Conservation (phyloP, 2,329 filamentous ascomycete genomes). For the Ophiostoma pallidulum region DNA sequence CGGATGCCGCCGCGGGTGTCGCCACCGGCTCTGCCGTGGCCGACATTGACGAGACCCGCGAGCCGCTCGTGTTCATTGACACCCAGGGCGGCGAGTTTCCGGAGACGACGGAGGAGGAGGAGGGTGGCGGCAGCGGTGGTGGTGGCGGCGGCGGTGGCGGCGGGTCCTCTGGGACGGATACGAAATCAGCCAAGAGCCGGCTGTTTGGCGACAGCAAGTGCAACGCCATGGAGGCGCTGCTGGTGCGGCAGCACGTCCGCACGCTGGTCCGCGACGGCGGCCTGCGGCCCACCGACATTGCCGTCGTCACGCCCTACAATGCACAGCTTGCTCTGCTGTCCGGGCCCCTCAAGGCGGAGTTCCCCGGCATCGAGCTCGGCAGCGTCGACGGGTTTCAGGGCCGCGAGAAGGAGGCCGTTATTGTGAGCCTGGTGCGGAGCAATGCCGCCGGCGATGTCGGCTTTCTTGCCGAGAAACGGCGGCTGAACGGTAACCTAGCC, state of each 20-base stretch:
- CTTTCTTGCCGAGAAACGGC: constrained; percentile 83
- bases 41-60: constrained; percentile 75
- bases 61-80: constrained; percentile 88
- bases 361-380: constrained; percentile 82
- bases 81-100: constrained; percentile 91
- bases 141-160: not conserved
- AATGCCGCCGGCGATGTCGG: constrained; percentile 82
- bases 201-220: constrained; percentile 61
- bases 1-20: constrained; percentile 24
- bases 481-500: constrained; percentile 90
- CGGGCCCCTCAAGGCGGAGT: constrained; percentile 63
- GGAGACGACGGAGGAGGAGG: constrained; percentile 69
- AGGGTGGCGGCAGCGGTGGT: constrained; percentile 27
- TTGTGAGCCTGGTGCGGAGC: constrained; percentile 89
- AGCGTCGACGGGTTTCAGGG: constrained; percentile 95
- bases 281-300: constrained; percentile 73
- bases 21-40: constrained; percentile 44
- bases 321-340: constrained; percentile 78
- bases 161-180: too few relatives aligned
- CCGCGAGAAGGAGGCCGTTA: constrained; percentile 88
- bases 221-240: constrained; percentile 79
- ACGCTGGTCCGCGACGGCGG: constrained; percentile 64
- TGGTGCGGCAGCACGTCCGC: constrained; percentile 70
- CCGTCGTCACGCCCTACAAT: constrained; percentile 93
- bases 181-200: not conserved